Evolutionary conservation across 2,329 filamentous ascomycete genomes (phyloP).

Genomic region (Scytalidium sp.): DNA sequence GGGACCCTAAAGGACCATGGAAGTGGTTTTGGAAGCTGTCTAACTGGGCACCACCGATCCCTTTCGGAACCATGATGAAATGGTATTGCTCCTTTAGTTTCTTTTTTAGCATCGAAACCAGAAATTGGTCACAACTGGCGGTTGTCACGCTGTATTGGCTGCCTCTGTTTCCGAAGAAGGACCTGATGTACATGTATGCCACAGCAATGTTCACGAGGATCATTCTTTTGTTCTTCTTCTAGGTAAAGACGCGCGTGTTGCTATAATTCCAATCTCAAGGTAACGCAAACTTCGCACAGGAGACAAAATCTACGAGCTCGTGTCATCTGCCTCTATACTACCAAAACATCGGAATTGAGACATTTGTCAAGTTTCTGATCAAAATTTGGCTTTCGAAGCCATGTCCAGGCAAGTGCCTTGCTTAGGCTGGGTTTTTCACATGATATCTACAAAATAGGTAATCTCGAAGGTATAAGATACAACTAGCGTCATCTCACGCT

Average conservation of each 20-base stretch:
- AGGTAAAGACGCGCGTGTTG: background rate
- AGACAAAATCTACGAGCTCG: background rate
- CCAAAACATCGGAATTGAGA: background rate
- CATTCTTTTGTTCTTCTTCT: background rate
- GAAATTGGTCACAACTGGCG: background rate
- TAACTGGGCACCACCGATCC: background rate
- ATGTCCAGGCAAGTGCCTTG: background rate
- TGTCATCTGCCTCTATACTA: background rate
- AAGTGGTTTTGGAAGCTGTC: background rate
- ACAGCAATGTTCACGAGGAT: background rate
- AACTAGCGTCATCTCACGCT: conserved; percentile 9
- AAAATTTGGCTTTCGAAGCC: background rate
- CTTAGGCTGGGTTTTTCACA: too few relatives aligned
- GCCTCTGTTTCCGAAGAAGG: background rate
- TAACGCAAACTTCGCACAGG: background rate
- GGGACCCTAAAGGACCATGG: background rate
- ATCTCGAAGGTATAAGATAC: too few relatives aligned
- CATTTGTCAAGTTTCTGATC: background rate
- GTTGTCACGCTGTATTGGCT: background rate
- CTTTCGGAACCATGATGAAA: background rate
- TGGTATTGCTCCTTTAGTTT: background rate
- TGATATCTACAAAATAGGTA: too few relatives aligned
- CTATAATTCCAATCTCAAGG: background rate
- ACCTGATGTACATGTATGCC: background rate
- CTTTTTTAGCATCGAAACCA: background rate